These are phyloP conservation scores for Inonotus hispidus DNA, from an alignment of 1,284 basidiomycete genomes.

Conservation along the genomic window DNA sequence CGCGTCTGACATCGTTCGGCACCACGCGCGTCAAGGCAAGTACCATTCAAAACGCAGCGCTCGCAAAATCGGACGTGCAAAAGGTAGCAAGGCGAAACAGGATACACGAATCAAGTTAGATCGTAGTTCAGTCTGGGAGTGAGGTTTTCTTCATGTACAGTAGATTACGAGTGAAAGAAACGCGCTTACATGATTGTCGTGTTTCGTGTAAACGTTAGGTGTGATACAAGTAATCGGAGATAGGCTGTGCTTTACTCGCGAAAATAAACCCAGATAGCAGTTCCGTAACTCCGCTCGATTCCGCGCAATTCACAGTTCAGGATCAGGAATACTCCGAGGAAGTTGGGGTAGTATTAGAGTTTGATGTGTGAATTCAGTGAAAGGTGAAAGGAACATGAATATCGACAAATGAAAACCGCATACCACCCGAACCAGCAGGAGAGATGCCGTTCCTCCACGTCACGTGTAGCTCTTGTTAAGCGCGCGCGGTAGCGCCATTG, in stretches of 20 bases:
- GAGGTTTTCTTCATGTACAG: no score
- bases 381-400: not conserved
- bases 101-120: slow-evolving; percentile 63
- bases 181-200: no score
- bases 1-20: slow-evolving; percentile 55
- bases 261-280: no score
- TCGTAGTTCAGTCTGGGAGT: slow-evolving; percentile 60
- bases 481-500: no score
- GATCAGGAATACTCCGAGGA: not conserved
- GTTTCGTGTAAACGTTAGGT: no score
- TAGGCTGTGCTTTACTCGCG: no score
- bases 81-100: slow-evolving; percentile 83
- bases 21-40: slow-evolving; percentile 61
- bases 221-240: no score
- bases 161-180: no score
- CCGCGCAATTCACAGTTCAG: not conserved
- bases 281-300: no score
- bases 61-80: slow-evolving; percentile 61
- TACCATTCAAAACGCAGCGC: slow-evolving; percentile 67
- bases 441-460: not conserved
- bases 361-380: not conserved
- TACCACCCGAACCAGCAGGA: not conserved
- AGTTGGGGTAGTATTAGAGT: no score
- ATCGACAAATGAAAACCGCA: not conserved
- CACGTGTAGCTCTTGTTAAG: no score